Conservation (phyloP, 768 basidiomycete genomes). For the Steccherinum ochraceum region DNA sequence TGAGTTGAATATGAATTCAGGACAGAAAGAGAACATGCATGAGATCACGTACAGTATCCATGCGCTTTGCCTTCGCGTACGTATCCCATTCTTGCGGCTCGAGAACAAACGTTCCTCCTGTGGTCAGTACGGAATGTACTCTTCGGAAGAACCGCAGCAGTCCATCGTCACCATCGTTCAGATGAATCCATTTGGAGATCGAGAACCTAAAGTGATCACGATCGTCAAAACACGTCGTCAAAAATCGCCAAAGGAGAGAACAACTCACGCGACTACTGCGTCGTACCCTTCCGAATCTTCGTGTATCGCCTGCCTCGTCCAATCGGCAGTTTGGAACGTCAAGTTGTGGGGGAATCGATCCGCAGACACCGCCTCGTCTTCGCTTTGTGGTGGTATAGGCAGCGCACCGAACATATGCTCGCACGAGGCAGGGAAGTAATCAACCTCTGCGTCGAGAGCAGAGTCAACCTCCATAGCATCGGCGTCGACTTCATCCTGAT, state of each 20-base stretch:
- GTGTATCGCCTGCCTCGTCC: conserved; percentile 50
- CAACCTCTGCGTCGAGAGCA: background rate
- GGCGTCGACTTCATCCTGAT: background rate
- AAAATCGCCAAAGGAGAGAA: background rate
- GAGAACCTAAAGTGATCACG: conserved; percentile 52
- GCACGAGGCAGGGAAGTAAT: conserved; percentile 72
- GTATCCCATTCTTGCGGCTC: conserved; percentile 86
- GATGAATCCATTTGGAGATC: conserved; percentile 88
- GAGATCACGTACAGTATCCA: conserved; percentile 42
- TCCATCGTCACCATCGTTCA: conserved; percentile 73
- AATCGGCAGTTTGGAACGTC: conserved; percentile 65
- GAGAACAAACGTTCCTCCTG: conserved; percentile 64
- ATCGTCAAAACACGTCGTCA: background rate
- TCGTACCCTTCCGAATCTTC: conserved; percentile 64
- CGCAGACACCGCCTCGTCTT: conserved; percentile 18
- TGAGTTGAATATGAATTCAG: background rate
- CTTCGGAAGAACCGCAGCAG: conserved; percentile 62
- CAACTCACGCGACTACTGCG: conserved; percentile 69
- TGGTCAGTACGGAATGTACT: conserved; percentile 47
- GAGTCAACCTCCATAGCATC: background rate
- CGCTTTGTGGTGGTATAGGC: conserved; percentile 49
- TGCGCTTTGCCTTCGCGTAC: conserved; percentile 71
- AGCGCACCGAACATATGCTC: conserved; percentile 72
- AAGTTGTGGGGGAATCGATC: conserved; percentile 73
- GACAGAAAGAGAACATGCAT: conserved; percentile 1